Evolutionary conservation across 345 rosid genomes (phyloP), one percentile per base, ranked within the genome.

Genomic region (Erodium maritimum): DNA sequence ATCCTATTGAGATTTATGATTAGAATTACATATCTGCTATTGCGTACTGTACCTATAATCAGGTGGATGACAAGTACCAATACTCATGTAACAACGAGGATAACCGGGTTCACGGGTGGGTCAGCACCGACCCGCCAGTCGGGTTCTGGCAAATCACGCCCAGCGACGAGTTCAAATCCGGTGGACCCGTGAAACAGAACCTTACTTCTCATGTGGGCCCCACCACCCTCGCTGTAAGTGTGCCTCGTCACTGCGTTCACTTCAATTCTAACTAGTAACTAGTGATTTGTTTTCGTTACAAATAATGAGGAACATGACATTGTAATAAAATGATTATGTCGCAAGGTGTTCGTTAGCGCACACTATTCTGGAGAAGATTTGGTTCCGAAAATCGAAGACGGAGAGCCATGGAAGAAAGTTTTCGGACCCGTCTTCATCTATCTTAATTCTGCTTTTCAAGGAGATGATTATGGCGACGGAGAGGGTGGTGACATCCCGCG

Each of bases 121-220:
- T 93, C 55, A 74, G 84, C 77, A 69, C 61, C 10, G 73, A 82
- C 17, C 88, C 91, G 0, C 69, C 82, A 0, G 81, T 88, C 8
- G 99, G 95, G 0, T 85, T 89, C 71, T 93, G 95, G 96, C 99
- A 89, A 62, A 93, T 93, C 63, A 83, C 94, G 18, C 99, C 99
- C 1, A 93, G 96, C 67, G 77, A 77, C 55, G 96, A 93, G 80
- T 93, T 80, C 60, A 78, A 96, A 25, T 72, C 93, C 0, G 95
- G 91, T n/a, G 99, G 99, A 7, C 95, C 95, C 0, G 68, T 75
- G 58, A 93, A 93, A 58, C 99, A 93, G 67, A 80, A 74, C 74
- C 83, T 93, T 29, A 67, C 83, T 55, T 93, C 95, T 4, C 98
- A 91, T 55, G 95, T 88, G 5, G 98, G 98, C 22, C 98, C 98